Percentiles rank a stretch among this genome's conserved stretches.
These are phyloP conservation scores for Calonectria pauciramosa DNA, from an alignment of 2,329 filamentous ascomycete species.

Conservation along the genomic window DNA sequence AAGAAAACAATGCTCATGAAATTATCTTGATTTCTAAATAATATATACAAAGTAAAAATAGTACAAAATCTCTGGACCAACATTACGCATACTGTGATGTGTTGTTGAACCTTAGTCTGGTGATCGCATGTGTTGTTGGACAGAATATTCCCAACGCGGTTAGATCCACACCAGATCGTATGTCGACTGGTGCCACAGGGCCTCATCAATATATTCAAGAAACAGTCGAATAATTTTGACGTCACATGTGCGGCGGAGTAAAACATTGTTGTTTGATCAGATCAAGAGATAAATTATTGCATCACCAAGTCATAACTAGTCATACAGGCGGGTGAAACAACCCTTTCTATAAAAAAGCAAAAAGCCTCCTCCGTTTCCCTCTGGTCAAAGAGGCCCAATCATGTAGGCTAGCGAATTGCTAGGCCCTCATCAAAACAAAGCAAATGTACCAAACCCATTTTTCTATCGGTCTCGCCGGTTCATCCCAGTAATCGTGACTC, in stretches of 20 bases:
- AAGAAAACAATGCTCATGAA: neutral
- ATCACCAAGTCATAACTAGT: slow-evolving; percentile 10
- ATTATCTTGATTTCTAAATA: neutral
- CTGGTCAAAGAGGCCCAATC: neutral
- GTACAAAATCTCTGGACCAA: neutral
- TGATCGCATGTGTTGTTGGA: neutral
- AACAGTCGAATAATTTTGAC: neutral
- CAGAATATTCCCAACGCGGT: neutral
- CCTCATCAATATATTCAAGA: neutral
- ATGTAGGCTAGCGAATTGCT: neutral
- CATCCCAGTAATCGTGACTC: slow-evolving; percentile 4
- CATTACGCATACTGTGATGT: neutral
- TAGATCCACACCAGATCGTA: neutral
- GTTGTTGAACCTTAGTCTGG: neutral
- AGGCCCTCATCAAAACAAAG: neutral
- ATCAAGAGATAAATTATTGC: slow-evolving; percentile 1
- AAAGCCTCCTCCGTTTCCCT: neutral
- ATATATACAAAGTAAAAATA: neutral
- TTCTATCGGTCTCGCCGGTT: slow-evolving; percentile 9
- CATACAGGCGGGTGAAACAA: neutral
- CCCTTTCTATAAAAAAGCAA: slow-evolving; percentile 3
- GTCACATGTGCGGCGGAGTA: neutral
- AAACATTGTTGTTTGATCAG: neutral
- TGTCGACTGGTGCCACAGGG: neutral
- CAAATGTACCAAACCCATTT: slow-evolving; percentile 1